Conservation (phyloP, 2,329 filamentous ascomycete genomes). For the Periconia sp. region DNA sequence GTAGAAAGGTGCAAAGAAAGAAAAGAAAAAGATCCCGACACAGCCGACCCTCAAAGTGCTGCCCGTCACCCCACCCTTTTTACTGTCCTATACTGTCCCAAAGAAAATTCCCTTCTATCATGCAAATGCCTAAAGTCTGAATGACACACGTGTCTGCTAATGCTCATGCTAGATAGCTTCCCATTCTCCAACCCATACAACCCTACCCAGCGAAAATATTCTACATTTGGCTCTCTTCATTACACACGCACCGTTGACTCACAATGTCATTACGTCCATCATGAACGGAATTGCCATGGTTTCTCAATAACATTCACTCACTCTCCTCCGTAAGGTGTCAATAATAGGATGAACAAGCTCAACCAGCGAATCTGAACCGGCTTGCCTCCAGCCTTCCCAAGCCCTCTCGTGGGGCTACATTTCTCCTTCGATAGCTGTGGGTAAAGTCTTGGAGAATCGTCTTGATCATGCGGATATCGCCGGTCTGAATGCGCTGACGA, state of each 20-base stretch:
- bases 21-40: not conserved
- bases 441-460: slow-evolving; percentile 94
- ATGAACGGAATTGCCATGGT: not conserved
- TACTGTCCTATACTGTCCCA: not conserved
- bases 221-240: not conserved
- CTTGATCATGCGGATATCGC: slow-evolving; percentile 76
- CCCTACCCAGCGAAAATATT: not conserved
- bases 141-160: not conserved
- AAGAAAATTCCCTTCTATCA: not conserved
- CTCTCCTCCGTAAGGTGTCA: too few relatives aligned
- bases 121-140: not conserved
- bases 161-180: not conserved
- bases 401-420: slow-evolving; percentile 92
- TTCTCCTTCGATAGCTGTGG: slow-evolving; percentile 86
- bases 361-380: slow-evolving; percentile 73
- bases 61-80: too few relatives aligned
- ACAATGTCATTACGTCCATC: not conserved
- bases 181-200: not conserved
- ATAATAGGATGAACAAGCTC: not conserved
- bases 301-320: too few relatives aligned
- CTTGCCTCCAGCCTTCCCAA: slow-evolving; percentile 83
- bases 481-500: slow-evolving; percentile 70
- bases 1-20: too few relatives aligned
- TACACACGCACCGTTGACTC: too few relatives aligned
- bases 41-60: not conserved